These are phyloP conservation scores for Colletotrichum salicis DNA, from an alignment of 2,329 filamentous ascomycete genomes.

Conservation along the genomic window DNA sequence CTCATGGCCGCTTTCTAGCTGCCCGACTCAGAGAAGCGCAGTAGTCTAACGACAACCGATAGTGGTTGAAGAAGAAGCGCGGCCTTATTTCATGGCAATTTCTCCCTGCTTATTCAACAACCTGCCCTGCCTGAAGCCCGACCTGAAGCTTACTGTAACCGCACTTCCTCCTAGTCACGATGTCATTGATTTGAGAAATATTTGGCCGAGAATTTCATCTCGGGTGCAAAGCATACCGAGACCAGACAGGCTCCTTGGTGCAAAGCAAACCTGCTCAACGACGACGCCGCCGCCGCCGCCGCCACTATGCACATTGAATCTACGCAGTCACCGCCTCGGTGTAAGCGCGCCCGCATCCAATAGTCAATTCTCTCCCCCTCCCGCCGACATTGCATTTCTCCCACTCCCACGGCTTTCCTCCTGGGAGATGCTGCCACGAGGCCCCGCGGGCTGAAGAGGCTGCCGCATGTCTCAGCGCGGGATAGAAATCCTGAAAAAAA, in stretches of 20 bases:
- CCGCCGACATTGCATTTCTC: constrained; percentile 12
- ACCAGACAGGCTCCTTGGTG: neutral
- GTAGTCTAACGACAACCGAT: neutral
- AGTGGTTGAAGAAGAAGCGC: neutral
- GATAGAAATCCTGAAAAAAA: neutral
- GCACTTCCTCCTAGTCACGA: neutral
- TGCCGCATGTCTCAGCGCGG: constrained; percentile 31
- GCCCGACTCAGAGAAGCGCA: neutral
- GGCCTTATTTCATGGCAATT: neutral
- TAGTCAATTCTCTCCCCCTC: neutral
- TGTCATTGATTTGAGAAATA: neutral
- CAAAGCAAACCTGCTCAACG: neutral
- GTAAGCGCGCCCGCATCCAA: constrained; percentile 19
- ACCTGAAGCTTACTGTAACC: neutral
- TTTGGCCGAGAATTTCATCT: neutral
- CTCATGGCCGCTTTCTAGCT: neutral
- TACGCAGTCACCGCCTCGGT: constrained; percentile 9
- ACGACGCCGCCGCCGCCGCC: no score
- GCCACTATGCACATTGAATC: neutral
- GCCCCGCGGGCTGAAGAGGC: constrained; percentile 23
- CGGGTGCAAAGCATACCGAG: neutral
- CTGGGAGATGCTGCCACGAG: constrained; percentile 26
- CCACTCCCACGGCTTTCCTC: neutral
- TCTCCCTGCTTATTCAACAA: neutral
- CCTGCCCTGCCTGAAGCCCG: neutral